Evolutionary conservation across 768 basidiomycete genomes (phyloP), one percentile per base, ranked within the genome.

Genomic region (Phylloporus rhodoxanthus): DNA sequence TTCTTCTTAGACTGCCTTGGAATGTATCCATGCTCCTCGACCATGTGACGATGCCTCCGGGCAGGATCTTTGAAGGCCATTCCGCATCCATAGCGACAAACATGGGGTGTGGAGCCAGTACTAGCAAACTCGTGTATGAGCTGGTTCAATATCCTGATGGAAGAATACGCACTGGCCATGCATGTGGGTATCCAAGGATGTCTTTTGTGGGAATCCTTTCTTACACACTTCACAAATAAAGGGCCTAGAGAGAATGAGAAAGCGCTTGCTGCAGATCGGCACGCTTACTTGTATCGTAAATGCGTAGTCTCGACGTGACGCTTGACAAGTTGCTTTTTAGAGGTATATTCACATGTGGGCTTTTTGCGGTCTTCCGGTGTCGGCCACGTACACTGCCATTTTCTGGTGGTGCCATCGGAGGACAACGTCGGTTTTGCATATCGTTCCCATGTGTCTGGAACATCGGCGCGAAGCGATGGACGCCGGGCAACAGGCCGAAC

Each of bases 311-410:
- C 75, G 41, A 86, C 72, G 62, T 86, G 84, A 23, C 84, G 74
- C 63, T 84, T 84, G 50, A 85, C 79, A 37, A 83, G 72, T 60
- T 84, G 83, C 63, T 80, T 83, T 59, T 81, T 80, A 21, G 75
- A 69, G 29, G 62, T 60, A 53, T 78, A 78, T 19, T 67, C 61
- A 54, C 77, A 79, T 39, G 56, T 59, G 30, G 59, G 58, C 26
- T 59, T 62, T 45, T 62, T 62, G 54, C 51, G 69, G 47, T 62
- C 67, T 49, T 57, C 60, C 40, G 65, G 61, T 13, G 69, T 68
- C 39, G 63, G 56, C 74, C 74, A 75, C 41, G 68, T 69, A 62
- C 74, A 74, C 39, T 65, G 58, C 68, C 69, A 75, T 47, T 66
- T 70, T 50, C 66, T 64, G 43, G 64, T 61, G 14, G 66, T 60